Evolutionary conservation across 1,284 basidiomycete genomes (phyloP).

Genomic region (Sanghuangporus baumii): DNA sequence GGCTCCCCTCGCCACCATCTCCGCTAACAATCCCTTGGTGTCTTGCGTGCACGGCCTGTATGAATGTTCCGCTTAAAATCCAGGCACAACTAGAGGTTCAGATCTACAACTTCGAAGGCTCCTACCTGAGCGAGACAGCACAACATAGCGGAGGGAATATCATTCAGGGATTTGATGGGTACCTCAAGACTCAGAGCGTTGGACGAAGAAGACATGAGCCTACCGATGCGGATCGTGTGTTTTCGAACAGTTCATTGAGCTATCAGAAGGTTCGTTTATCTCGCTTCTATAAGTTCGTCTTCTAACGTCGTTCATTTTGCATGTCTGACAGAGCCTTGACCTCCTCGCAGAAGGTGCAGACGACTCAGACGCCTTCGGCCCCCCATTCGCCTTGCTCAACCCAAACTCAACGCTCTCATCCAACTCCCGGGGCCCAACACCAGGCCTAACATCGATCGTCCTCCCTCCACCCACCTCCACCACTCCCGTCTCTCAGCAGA

Average conservation of each 20-base stretch:
- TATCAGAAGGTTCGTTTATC: slow-evolving; percentile 53
- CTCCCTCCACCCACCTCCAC: slow-evolving; percentile 59
- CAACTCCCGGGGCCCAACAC: slow-evolving; percentile 20
- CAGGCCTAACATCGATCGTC: slow-evolving; percentile 65
- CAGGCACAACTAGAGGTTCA: slow-evolving; percentile 68
- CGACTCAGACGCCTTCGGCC: slow-evolving; percentile 15
- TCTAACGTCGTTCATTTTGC: not conserved
- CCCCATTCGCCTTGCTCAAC: not conserved
- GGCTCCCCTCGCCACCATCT: not conserved
- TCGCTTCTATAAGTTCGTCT: not conserved
- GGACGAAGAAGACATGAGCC: slow-evolving; percentile 67
- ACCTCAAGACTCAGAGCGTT: slow-evolving; percentile 68
- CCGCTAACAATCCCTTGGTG: not conserved
- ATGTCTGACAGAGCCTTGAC: slow-evolving; percentile 53
- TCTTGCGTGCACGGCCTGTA: not conserved
- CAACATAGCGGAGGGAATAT: slow-evolving; percentile 74
- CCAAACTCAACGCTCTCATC: not conserved
- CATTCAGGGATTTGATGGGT: slow-evolving; percentile 77
- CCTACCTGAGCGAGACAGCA: slow-evolving; percentile 69
- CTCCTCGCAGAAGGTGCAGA: slow-evolving; percentile 68
- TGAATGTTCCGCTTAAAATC: not conserved
- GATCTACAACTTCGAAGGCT: slow-evolving; percentile 67
- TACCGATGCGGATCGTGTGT: slow-evolving; percentile 69
- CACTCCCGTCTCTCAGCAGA: not conserved
- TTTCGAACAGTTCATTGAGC: slow-evolving; percentile 72